A percentile compares a stretch with the other conserved stretches of the same genome.
phyloP scores from a whole-genome alignment of 169 alveolate species.

The Cryptosporidium sp. region DNA sequence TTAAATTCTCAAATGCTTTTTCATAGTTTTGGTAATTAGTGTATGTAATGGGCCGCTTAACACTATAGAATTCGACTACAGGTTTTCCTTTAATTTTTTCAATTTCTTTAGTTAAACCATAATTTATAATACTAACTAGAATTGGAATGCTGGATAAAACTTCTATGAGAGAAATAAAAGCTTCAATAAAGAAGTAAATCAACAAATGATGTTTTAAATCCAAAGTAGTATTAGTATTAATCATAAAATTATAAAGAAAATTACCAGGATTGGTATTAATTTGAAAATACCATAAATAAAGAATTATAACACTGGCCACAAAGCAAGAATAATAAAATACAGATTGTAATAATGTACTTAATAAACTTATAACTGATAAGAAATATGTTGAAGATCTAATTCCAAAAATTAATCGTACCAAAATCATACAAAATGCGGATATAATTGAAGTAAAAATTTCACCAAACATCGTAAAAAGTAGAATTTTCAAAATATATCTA shows the following conservation, averaged over 20 bases:
- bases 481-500: not conserved
- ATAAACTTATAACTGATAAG: slow-evolving; percentile 24
- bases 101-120: slow-evolving; percentile 37
- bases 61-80: slow-evolving; percentile 19
- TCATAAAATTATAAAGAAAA: slow-evolving; percentile 6
- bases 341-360: slow-evolving; percentile 2
- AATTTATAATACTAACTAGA: not conserved
- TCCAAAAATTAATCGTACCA: slow-evolving; percentile 45
- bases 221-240: not conserved
- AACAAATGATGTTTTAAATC: not conserved
- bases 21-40: slow-evolving; percentile 41
- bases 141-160: slow-evolving; percentile 34
- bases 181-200: slow-evolving; percentile 34
- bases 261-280: not conserved
- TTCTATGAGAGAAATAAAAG: slow-evolving; percentile 29
- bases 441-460: slow-evolving; percentile 1
- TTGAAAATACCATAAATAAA: not conserved
- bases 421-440: not conserved
- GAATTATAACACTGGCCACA: not conserved
- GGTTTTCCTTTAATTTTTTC: slow-evolving; percentile 62
- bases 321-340: slow-evolving; percentile 41
- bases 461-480: slow-evolving; percentile 41
- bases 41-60: slow-evolving; percentile 13
- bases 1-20: slow-evolving; percentile 24
- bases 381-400: slow-evolving; percentile 39